phyloP scores from a whole-genome alignment of 306 rosid species.

The Pyrus betulifolia region DNA sequence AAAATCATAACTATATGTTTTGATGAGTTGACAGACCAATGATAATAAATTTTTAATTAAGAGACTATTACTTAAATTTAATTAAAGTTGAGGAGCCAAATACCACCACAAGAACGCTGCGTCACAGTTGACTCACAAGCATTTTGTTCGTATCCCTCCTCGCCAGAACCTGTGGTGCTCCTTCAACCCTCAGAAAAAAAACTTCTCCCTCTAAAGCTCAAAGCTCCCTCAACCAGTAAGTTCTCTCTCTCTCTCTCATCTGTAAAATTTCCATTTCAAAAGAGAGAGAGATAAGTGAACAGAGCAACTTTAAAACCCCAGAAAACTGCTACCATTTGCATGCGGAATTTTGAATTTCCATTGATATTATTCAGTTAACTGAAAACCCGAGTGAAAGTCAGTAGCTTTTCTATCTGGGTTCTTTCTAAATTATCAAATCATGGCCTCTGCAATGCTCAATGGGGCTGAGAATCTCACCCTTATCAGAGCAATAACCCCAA shows the following conservation, averaged over 20 bases:
- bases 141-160: neutral
- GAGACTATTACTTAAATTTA: rapidly evolving
- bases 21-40: too few species aligned
- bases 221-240: neutral
- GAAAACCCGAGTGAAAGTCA: neutral
- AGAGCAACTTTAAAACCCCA: neutral
- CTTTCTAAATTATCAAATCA: too few species aligned
- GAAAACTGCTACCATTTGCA: neutral
- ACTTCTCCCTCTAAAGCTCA: neutral
- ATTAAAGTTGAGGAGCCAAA: neutral
- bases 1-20: rapidly evolving
- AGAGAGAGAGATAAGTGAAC: neutral
- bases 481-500: constrained; percentile 35
- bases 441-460: too few species aligned
- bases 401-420: constrained; percentile 6
- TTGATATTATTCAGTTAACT: neutral
- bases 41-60: rapidly evolving
- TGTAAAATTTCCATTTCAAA: neutral
- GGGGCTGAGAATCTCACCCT: constrained; percentile 61
- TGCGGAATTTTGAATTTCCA: constrained; percentile 4
- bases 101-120: neutral
- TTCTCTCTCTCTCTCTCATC: neutral
- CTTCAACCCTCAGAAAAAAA: neutral
- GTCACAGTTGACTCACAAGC: neutral
- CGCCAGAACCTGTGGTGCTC: constrained; percentile 7